These are phyloP conservation scores for Ananas comosus DNA, from an alignment of 176 grass and related monocot species.

Conservation along the genomic window DNA sequence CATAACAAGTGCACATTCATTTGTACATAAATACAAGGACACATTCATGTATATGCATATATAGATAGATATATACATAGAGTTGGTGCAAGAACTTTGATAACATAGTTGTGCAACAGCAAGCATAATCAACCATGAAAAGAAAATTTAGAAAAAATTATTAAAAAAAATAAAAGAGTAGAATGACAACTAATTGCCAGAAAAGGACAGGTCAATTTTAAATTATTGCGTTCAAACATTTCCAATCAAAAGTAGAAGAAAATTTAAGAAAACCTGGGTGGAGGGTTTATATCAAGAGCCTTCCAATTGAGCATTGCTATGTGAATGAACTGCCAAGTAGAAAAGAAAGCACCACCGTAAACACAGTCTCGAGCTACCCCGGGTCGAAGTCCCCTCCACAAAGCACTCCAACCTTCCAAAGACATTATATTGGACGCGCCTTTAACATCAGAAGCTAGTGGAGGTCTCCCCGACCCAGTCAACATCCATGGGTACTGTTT, in stretches of 20 bases:
- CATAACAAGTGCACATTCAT: not conserved
- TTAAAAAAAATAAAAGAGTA: not conserved
- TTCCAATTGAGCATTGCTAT: conserved; percentile 73
- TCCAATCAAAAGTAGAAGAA: not conserved
- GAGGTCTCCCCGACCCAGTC: conserved; percentile 74
- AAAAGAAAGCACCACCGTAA: conserved; percentile 89
- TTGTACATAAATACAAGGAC: not conserved
- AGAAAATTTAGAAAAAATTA: not conserved
- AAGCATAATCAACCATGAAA: not conserved
- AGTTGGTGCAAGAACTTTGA: no score
- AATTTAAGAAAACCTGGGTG: conserved; percentile 46
- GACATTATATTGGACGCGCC: conserved; percentile 53
- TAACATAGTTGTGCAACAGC: no score
- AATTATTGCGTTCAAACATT: no score
- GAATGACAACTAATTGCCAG: not conserved
- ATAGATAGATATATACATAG: no score
- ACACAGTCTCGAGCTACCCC: conserved; percentile 68
- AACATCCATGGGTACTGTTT: conserved; percentile 90
- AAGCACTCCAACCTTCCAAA: conserved; percentile 83
- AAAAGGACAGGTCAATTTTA: no score
- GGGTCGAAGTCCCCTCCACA: conserved; percentile 85
- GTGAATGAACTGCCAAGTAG: conserved; percentile 82
- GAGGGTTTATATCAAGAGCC: conserved; percentile 62
- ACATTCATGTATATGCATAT: not conserved
- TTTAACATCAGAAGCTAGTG: conserved; percentile 68